phyloP scores from a whole-genome alignment of 129 eudicot genomes.

The Centrapalus pauciflorus region DNA sequence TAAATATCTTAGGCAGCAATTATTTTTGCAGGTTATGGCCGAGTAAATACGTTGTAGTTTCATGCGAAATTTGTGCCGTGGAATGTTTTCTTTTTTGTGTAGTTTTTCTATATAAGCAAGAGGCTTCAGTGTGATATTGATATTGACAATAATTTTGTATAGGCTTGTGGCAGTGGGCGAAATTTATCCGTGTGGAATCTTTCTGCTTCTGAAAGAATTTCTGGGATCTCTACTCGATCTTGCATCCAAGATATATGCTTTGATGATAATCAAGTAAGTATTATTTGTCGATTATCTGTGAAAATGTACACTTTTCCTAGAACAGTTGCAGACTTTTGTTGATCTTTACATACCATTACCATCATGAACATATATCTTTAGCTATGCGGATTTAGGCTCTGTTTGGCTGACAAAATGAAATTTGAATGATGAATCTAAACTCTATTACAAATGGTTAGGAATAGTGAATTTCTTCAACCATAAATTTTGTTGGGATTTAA shows the following conservation, averaged over 20 bases:
- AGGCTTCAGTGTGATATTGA: not conserved
- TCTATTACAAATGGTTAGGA: too few relatives aligned
- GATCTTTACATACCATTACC: not conserved
- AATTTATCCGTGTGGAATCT: slow-evolving; percentile 84
- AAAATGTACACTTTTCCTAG: not conserved
- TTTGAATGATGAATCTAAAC: too few relatives aligned
- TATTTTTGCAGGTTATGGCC: not conserved
- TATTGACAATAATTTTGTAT: slow-evolving; percentile 3
- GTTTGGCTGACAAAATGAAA: too few relatives aligned
- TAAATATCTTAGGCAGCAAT: not conserved
- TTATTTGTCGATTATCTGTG: not conserved
- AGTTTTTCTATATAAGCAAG: not conserved
- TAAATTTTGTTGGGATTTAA: too few relatives aligned
- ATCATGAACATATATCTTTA: not conserved
- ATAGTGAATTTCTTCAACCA: too few relatives aligned
- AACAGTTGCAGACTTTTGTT: not conserved
- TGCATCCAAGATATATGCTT: slow-evolving; percentile 74
- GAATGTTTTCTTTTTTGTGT: not conserved
- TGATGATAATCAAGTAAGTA: slow-evolving; percentile 77
- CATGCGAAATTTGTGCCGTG: not conserved
- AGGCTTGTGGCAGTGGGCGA: slow-evolving; percentile 88
- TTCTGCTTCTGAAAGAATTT: slow-evolving; percentile 74
- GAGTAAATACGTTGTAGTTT: not conserved
- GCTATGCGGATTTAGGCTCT: not conserved
- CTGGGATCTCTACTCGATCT: slow-evolving; percentile 43